phyloP scores from a whole-genome alignment of 2,329 filamentous ascomycete genomes.

The Paecilomyces fulvus region DNA sequence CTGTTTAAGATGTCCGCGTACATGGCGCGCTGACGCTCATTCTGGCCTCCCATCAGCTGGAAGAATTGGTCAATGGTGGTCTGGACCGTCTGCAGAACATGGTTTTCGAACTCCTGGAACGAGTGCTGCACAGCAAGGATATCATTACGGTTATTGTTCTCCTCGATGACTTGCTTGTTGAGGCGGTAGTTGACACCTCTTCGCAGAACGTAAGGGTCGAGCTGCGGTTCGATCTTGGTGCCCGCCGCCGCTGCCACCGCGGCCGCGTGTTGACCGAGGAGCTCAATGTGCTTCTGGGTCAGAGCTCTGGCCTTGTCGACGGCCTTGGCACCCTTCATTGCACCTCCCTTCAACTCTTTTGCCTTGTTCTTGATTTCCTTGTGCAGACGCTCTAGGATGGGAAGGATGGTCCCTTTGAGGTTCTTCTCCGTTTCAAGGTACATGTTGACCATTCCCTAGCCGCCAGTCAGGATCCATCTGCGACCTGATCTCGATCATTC shows the following conservation, averaged over 20 bases:
- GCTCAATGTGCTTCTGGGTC: constrained; percentile 94
- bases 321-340: constrained; percentile 75
- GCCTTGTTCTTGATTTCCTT: constrained; percentile 94
- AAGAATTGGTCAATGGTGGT: constrained; percentile 75
- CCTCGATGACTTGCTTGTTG: constrained; percentile 82
- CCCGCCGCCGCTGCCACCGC: constrained; percentile 63
- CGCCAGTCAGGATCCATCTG: not conserved
- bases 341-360: constrained; percentile 78
- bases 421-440: constrained; percentile 88
- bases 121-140: constrained; percentile 84
- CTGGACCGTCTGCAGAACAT: constrained; percentile 76
- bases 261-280: constrained; percentile 78
- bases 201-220: constrained; percentile 84
- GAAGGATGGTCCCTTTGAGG: constrained; percentile 76
- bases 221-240: constrained; percentile 58
- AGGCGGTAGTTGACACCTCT: constrained; percentile 75
- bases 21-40: constrained; percentile 70
- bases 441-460: constrained; percentile 71
- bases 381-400: constrained; percentile 82
- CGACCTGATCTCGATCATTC: not conserved
- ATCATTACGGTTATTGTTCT: constrained; percentile 94
- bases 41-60: constrained; percentile 68
- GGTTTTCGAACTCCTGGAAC: constrained; percentile 78
- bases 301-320: constrained; percentile 79
- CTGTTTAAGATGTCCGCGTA: constrained; percentile 75